Evolutionary conservation across 2,329 filamentous ascomycete genomes (phyloP).

Genomic region (Aspergillus transmontanensis): DNA sequence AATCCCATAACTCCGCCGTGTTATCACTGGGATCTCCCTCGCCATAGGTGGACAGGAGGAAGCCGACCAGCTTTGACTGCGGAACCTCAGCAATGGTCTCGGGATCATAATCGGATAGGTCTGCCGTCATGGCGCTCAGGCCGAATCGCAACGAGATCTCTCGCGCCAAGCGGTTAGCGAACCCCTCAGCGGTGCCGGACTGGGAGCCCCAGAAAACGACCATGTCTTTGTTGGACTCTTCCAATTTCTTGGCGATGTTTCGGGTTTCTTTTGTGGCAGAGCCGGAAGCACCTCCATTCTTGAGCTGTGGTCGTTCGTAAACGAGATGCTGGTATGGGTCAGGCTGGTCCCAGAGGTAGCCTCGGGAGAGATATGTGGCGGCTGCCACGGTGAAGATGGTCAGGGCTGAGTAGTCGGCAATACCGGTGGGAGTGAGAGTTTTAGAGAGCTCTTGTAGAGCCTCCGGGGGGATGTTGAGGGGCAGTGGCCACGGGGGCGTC

Average conservation of each 20-base stretch:
- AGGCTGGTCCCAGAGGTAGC: constrained; percentile 51
- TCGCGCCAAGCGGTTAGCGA: constrained; percentile 85
- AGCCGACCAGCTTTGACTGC: constrained; percentile 82
- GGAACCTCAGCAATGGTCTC: constrained; percentile 81
- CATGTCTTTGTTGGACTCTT: constrained; percentile 63
- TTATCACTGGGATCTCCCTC: constrained; percentile 97
- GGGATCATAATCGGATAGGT: constrained; percentile 90
- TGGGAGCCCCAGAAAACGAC: constrained; percentile 94
- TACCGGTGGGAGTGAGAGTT: constrained; percentile 21
- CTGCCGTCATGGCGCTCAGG: constrained; percentile 90
- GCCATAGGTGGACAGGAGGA: constrained; percentile 90
- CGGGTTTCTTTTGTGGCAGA: constrained; percentile 41
- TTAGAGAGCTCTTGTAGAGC: constrained; percentile 23
- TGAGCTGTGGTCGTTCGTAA: constrained; percentile 53
- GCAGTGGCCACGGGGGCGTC: constrained; percentile 1
- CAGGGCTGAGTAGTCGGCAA: constrained; percentile 40
- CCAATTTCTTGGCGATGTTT: constrained; percentile 50
- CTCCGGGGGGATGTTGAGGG: constrained; percentile 18
- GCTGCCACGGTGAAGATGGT: constrained; percentile 39
- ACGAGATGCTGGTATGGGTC: constrained; percentile 53
- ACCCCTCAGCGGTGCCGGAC: constrained; percentile 92
- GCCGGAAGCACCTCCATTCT: constrained; percentile 26
- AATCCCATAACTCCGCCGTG: constrained; percentile 84
- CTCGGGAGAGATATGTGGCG: constrained; percentile 46
- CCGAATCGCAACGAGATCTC: constrained; percentile 89